phyloP scores from a whole-genome alignment of 1,284 basidiomycete genomes.

The Cutaneotrichosporon cutaneum region DNA sequence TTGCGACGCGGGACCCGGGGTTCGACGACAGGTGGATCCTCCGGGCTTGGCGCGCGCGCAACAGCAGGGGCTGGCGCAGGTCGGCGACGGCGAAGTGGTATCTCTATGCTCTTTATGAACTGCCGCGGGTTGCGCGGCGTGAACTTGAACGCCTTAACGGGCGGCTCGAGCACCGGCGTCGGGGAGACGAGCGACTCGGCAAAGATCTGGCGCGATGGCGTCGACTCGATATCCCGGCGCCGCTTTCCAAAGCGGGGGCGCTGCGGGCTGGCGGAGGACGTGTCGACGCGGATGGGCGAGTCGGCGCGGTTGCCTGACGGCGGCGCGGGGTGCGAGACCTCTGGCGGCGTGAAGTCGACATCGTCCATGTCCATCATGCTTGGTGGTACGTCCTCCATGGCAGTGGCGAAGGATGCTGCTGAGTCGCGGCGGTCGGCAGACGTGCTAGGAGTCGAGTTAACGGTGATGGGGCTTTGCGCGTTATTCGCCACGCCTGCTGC shows the following conservation, averaged over 20 bases:
- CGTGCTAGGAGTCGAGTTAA: not conserved
- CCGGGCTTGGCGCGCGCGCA: not conserved
- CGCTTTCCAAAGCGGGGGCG: not conserved
- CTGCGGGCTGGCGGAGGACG: not conserved
- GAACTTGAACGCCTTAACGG: not conserved
- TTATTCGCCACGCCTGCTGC: not conserved
- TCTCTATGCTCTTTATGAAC: slow-evolving; percentile 8
- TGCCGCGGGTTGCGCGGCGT: slow-evolving; percentile 1
- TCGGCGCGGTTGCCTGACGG: not conserved
- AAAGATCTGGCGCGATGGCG: not conserved
- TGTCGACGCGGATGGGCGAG: not conserved
- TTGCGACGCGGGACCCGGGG: too few species aligned
- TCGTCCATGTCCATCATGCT: not conserved
- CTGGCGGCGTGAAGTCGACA: not conserved
- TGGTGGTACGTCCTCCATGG: not conserved
- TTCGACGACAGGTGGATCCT: not conserved
- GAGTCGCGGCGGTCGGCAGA: not conserved
- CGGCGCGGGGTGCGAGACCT: not conserved
- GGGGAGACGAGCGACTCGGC: not conserved
- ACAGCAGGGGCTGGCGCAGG: not conserved
- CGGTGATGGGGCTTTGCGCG: not conserved
- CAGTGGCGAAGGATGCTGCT: not conserved
- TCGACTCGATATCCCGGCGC: not conserved
- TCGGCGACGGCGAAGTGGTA: not conserved
- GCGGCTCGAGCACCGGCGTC: not conserved